Conservation (phyloP, 176 grass and related monocot species). For the Tillandsia leiboldiana region DNA sequence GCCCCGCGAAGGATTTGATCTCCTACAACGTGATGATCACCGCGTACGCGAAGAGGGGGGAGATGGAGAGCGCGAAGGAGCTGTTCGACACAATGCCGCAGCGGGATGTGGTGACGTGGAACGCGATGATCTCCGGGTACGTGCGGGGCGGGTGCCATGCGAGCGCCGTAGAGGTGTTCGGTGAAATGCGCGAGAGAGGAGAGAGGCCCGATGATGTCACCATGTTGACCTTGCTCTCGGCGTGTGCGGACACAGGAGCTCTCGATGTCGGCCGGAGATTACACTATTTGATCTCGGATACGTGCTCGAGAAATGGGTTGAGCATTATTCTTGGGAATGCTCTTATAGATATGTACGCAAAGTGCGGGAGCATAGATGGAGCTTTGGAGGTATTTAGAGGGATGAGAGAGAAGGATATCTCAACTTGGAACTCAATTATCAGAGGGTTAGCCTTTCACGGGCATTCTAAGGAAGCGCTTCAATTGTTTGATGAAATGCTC, state of each 20-base stretch:
- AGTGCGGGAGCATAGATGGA: conserved; percentile 58
- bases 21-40: conserved; percentile 94
- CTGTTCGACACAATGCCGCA: conserved; percentile 50
- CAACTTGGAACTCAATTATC: conserved; percentile 82
- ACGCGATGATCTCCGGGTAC: conserved; percentile 74
- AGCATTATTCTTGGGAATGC: conserved; percentile 48
- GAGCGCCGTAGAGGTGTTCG: conserved; percentile 46
- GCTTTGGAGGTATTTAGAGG: conserved; percentile 41
- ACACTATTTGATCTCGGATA: conserved; percentile 38
- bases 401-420: conserved; percentile 58
- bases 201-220: conserved; percentile 59
- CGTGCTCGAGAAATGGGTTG: conserved; percentile 31
- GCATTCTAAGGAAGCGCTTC: conserved; percentile 33
- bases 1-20: conserved; percentile 54
- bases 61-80: conserved; percentile 51
- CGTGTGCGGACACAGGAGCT: conserved; percentile 41
- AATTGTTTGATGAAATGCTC: conserved; percentile 60
- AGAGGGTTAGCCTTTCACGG: conserved; percentile 68
- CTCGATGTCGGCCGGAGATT: conserved; percentile 47
- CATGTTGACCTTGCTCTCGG: conserved; percentile 59
- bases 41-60: conserved; percentile 43
- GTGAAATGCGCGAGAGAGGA: conserved; percentile 50
- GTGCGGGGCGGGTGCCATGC: conserved; percentile 38
- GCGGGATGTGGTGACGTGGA: conserved; percentile 68
- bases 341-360: conserved; percentile 73